phyloP scores from a whole-genome alignment of 768 basidiomycete genomes.

The Suillus americanus region DNA sequence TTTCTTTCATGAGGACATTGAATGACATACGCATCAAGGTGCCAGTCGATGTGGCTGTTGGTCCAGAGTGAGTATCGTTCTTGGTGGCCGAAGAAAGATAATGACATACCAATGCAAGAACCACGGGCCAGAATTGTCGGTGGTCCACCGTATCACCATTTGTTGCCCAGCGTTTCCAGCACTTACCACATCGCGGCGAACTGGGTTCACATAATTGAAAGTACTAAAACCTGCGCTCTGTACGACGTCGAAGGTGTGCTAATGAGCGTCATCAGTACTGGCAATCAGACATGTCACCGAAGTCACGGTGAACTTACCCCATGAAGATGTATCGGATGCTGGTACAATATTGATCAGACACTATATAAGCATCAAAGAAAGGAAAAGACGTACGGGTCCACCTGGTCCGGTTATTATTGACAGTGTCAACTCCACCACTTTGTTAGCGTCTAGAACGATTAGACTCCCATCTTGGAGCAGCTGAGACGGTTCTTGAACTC shows the following conservation, averaged over 20 bases:
- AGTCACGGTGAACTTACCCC: constrained; percentile 30
- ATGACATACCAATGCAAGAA: constrained; percentile 18
- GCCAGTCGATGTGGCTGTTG: constrained; percentile 19
- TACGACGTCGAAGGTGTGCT: constrained; percentile 50
- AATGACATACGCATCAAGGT: constrained; percentile 16
- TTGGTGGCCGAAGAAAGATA: not conserved
- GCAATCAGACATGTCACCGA: not conserved
- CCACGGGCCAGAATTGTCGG: constrained; percentile 53
- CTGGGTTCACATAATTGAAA: constrained; percentile 54
- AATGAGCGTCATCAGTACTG: not conserved
- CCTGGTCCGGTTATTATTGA: constrained; percentile 11
- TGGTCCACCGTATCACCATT: constrained; percentile 46
- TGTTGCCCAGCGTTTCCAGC: constrained; percentile 21
- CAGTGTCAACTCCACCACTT: constrained; percentile 23
- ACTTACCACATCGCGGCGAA: constrained; percentile 45
- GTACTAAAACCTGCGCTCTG: constrained; percentile 36
- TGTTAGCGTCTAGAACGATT: constrained; percentile 20
- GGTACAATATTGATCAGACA: not conserved
- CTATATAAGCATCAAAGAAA: not conserved
- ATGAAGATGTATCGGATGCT: constrained; percentile 47
- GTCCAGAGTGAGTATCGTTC: not conserved
- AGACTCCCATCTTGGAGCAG: constrained; percentile 28
- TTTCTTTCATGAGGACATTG: not conserved
- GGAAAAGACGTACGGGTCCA: not conserved
- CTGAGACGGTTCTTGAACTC: constrained; percentile 31